A percentile compares a stretch with the other conserved stretches of the same genome.
phyloP scores from a whole-genome alignment of 345 rosid genomes.

The Dovyalis caffra region DNA sequence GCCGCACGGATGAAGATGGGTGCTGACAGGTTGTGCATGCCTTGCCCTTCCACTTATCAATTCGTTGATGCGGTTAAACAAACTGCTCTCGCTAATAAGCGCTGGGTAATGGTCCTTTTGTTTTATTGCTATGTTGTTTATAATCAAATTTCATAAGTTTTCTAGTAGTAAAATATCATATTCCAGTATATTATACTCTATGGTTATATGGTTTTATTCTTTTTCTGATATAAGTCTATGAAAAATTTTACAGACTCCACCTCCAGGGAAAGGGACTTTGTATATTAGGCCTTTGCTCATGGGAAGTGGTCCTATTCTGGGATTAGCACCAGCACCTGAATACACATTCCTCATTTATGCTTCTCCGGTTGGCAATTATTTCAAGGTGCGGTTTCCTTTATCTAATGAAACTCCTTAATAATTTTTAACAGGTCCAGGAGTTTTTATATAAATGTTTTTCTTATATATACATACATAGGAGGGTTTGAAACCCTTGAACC shows the following conservation, averaged over 20 bases:
- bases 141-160: no score
- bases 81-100: slow-evolving; percentile 65
- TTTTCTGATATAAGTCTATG: neutral
- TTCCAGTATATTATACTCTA: no score
- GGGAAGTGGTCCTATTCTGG: slow-evolving; percentile 50
- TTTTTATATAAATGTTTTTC: neutral
- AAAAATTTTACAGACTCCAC: slow-evolving; percentile 36
- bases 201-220: no score
- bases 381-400: slow-evolving; percentile 50
- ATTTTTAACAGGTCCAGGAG: neutral
- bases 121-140: no score
- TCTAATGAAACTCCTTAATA: neutral
- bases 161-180: no score
- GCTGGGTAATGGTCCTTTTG: slow-evolving; percentile 51
- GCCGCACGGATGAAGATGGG: slow-evolving; percentile 69
- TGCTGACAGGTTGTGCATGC: slow-evolving; percentile 88
- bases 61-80: slow-evolving; percentile 70
- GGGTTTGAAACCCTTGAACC: slow-evolving; percentile 28
- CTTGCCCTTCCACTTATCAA: slow-evolving; percentile 67
- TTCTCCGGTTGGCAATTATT: slow-evolving; percentile 80
- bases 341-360: slow-evolving; percentile 52
- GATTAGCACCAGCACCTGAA: slow-evolving; percentile 48
- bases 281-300: slow-evolving; percentile 50
- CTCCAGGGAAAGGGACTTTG: slow-evolving; percentile 51
- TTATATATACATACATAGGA: slow-evolving; percentile 9